Evolutionary conservation across 164 flowering plant genomes (phyloP).

Genomic region (Annona squamosa): DNA sequence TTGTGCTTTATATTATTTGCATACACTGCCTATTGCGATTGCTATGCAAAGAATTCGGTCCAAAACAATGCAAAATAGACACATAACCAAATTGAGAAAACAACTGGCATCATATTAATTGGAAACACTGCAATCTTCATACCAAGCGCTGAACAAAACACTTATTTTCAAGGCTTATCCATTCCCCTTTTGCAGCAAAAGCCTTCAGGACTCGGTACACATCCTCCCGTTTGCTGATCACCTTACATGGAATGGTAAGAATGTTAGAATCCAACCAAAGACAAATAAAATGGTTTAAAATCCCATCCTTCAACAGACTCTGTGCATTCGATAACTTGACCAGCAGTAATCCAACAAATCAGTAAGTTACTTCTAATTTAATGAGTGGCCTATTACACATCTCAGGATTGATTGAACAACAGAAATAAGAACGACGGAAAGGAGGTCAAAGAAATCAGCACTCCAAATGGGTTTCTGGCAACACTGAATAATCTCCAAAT

Average conservation of each 20-base stretch:
- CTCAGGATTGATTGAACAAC: neutral
- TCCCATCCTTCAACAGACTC: neutral
- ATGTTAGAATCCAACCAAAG: conserved; percentile 11
- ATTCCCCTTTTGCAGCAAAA: conserved; percentile 61
- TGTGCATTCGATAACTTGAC: neutral
- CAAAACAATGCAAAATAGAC: no score
- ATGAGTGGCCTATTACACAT: neutral
- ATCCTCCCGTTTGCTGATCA: conserved; percentile 81
- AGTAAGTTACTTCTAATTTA: neutral
- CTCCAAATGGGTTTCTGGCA: neutral
- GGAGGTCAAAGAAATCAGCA: neutral
- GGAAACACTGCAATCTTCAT: conserved; percentile 9
- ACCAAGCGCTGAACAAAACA: conserved; percentile 55
- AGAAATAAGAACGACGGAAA: neutral
- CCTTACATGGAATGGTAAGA: conserved; percentile 27
- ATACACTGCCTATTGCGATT: no score
- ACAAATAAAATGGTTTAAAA: neutral
- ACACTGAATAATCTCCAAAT: neutral
- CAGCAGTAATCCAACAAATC: neutral
- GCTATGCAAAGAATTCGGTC: no score
- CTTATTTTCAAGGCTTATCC: conserved; percentile 50
- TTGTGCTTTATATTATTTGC: no score
- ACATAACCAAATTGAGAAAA: no score
- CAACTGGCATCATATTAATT: no score
- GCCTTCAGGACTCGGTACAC: conserved; percentile 81